phyloP scores from a whole-genome alignment of 371 early-diverging fungal genomes.

The Zychaea mexicana region DNA sequence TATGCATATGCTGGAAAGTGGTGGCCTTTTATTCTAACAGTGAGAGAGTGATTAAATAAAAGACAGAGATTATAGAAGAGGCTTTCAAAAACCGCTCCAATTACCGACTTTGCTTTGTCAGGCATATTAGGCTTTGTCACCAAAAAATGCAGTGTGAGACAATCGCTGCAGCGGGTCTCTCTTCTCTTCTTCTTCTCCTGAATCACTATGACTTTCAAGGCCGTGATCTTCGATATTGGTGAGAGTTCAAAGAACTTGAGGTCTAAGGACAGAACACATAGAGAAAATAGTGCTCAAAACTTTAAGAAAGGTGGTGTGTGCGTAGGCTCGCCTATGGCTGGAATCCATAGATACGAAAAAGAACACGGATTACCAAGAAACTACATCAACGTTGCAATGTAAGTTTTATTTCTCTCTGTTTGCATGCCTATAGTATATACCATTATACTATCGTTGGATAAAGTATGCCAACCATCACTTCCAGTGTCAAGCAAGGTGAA shows the following conservation, averaged over 20 bases:
- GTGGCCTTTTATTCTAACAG: no score
- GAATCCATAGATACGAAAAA: slow-evolving; percentile 71
- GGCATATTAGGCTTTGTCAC: neutral
- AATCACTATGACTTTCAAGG: slow-evolving; percentile 2
- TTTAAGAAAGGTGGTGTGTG: slow-evolving; percentile 80
- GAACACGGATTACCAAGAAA: slow-evolving; percentile 70
- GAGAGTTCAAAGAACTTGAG: no score
- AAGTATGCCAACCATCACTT: no score
- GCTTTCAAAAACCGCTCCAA: neutral
- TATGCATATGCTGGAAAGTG: no score
- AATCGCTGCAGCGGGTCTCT: neutral
- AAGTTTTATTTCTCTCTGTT: no score
- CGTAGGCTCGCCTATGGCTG: slow-evolving; percentile 81
- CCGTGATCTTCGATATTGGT: slow-evolving; percentile 4
- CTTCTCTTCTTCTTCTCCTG: neutral
- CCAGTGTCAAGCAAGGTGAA: slow-evolving; percentile 56
- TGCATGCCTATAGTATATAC: no score
- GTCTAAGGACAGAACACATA: no score
- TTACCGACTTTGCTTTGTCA: neutral
- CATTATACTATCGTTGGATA: no score
- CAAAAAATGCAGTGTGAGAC: neutral
- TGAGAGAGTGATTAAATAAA: no score
- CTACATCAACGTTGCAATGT: slow-evolving; percentile 85
- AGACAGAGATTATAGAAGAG: no score
- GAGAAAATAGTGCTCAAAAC: no score